Conservation (phyloP, 345 rosid genomes). For the Psidium guajava region DNA sequence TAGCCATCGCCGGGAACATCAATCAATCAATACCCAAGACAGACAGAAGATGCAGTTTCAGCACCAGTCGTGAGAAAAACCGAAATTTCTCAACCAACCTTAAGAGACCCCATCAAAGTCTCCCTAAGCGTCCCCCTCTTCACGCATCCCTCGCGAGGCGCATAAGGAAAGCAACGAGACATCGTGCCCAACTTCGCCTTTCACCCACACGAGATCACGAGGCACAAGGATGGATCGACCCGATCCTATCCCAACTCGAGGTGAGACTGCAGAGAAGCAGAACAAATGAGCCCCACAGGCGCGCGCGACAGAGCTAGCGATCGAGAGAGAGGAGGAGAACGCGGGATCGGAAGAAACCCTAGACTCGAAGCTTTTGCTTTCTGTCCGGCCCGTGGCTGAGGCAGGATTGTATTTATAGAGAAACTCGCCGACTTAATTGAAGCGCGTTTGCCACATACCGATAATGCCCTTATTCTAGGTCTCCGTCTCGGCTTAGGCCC, state of each 20-base stretch:
- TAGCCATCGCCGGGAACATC: background rate
- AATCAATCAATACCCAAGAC: background rate
- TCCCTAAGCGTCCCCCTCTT: conserved; percentile 21
- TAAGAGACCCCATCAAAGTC: conserved; percentile 21
- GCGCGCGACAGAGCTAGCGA: background rate
- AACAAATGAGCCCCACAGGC: background rate
- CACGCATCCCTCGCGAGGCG: conserved; percentile 15
- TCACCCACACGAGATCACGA: background rate
- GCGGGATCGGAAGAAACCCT: background rate
- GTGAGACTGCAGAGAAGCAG: background rate
- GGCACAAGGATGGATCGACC: background rate
- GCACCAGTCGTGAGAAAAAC: background rate
- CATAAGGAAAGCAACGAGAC: conserved; percentile 50
- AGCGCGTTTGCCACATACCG: background rate
- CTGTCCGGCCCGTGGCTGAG: background rate
- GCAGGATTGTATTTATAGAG: background rate
- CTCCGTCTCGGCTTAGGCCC: background rate
- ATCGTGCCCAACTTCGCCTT: conserved; percentile 4
- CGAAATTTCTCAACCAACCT: conserved; percentile 50
- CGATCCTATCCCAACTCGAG: background rate
- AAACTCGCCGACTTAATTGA: background rate
- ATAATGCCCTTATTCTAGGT: background rate
- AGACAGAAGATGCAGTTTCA: too few relatives aligned
- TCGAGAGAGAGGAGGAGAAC: background rate
- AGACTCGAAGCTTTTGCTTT: background rate